Percentiles rank a stretch among this genome's conserved stretches.
Evolutionary conservation across 1,284 basidiomycete genomes (phyloP).

Genomic region (Spongispora temasekensis): DNA sequence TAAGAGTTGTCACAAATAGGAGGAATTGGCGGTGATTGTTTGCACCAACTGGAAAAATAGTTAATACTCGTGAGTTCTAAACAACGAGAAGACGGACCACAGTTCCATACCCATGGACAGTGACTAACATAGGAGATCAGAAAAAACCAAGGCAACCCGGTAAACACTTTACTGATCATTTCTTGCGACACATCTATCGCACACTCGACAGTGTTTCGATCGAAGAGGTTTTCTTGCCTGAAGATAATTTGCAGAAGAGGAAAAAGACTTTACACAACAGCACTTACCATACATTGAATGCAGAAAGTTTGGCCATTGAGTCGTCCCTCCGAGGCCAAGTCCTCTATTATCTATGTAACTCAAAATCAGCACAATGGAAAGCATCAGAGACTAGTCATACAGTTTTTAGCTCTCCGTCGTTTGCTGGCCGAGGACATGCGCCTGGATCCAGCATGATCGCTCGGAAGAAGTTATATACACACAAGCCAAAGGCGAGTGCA

Average conservation of each 20-base stretch:
- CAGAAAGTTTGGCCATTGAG: conserved; percentile 97
- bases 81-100: conserved; percentile 57
- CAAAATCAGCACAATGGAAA: neutral
- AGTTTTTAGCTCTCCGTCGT: conserved; percentile 81
- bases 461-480: conserved; percentile 89
- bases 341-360: conserved; percentile 73
- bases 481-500: conserved; percentile 69
- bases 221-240: conserved; percentile 88
- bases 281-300: conserved; percentile 83
- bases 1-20: conserved; percentile 83
- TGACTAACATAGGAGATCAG: conserved; percentile 55
- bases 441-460: conserved; percentile 90
- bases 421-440: conserved; percentile 78
- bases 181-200: conserved; percentile 86
- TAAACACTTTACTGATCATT: conserved; percentile 82
- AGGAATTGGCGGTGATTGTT: conserved; percentile 97
- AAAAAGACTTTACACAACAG: neutral
- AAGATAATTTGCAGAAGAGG: neutral
- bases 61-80: conserved; percentile 4
- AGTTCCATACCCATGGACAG: conserved; percentile 99
- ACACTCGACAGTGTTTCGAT: conserved; percentile 94
- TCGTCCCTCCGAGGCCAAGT: conserved; percentile 82
- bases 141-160: neutral
- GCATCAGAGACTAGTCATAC: conserved; percentile 43
- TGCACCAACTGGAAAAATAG: conserved; percentile 68